phyloP scores from a whole-genome alignment of 805 yeast genomes.

The Schwanniomyces vanrijiae region DNA sequence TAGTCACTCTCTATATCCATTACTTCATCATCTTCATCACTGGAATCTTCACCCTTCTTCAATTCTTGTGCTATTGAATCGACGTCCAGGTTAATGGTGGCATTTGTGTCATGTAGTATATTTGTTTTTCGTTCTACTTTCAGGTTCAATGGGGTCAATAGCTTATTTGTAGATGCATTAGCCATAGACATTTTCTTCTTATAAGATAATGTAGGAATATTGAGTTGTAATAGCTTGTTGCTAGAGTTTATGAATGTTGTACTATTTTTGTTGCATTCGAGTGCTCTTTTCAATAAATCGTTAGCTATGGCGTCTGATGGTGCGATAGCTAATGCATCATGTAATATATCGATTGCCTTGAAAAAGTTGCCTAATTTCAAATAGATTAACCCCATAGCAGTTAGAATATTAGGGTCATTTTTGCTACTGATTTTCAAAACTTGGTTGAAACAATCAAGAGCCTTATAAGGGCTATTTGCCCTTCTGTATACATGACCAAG shows the following conservation, averaged over 20 bases:
- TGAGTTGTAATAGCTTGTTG: slow-evolving; percentile 20
- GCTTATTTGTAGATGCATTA: slow-evolving; percentile 13
- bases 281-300: slow-evolving; percentile 78
- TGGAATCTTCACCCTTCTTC: slow-evolving; percentile 46
- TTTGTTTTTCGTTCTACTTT: slow-evolving; percentile 9
- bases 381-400: slow-evolving; percentile 84
- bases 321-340: slow-evolving; percentile 73
- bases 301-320: slow-evolving; percentile 84
- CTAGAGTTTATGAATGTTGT: slow-evolving; percentile 24
- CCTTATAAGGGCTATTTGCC: slow-evolving; percentile 57
- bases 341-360: slow-evolving; percentile 74
- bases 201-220: slow-evolving; percentile 24
- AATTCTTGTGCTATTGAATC: slow-evolving; percentile 39
- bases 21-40: slow-evolving; percentile 52
- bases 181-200: slow-evolving; percentile 8
- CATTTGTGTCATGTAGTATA: neutral
- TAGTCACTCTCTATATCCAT: slow-evolving; percentile 64
- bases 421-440: slow-evolving; percentile 68
- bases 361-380: slow-evolving; percentile 63
- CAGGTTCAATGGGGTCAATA: slow-evolving; percentile 22
- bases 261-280: slow-evolving; percentile 51
- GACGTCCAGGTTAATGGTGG: slow-evolving; percentile 17
- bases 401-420: slow-evolving; percentile 67
- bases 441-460: slow-evolving; percentile 72
- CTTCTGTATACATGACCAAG: slow-evolving; percentile 86